Conservation (phyloP, 768 basidiomycete genomes). For the Pleurotus tuber-regium region DNA sequence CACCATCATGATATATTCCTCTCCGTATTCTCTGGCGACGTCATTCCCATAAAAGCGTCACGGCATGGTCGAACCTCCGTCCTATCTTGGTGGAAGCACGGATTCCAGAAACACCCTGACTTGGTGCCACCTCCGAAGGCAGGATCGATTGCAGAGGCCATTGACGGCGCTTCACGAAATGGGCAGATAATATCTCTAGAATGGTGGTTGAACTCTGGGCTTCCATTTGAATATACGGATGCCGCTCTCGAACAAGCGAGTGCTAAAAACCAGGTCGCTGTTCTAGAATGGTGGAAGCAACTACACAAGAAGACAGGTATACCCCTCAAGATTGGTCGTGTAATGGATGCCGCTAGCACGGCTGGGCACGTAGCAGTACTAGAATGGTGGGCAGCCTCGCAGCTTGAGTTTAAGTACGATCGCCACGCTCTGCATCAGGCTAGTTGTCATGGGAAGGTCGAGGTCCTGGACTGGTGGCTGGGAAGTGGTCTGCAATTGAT, state of each 20-base stretch:
- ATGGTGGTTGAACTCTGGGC: slow-evolving; percentile 76
- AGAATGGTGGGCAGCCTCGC: slow-evolving; percentile 84
- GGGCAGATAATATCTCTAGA: slow-evolving; percentile 74
- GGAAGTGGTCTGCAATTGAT: slow-evolving; percentile 72
- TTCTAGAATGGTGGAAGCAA: slow-evolving; percentile 83
- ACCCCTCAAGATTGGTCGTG: slow-evolving; percentile 77
- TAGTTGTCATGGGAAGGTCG: slow-evolving; percentile 75
- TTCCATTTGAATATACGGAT: slow-evolving; percentile 73
- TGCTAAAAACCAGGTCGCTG: slow-evolving; percentile 69
- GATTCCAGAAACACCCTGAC: slow-evolving; percentile 57
- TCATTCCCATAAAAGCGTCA: slow-evolving; percentile 78
- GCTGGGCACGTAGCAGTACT: slow-evolving; percentile 74
- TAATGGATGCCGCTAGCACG: slow-evolving; percentile 82
- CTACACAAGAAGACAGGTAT: slow-evolving; percentile 47
- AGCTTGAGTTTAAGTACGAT: slow-evolving; percentile 78
- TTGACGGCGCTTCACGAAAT: slow-evolving; percentile 77
- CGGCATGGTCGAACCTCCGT: slow-evolving; percentile 69
- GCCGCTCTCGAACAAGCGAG: slow-evolving; percentile 79
- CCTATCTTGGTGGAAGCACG: slow-evolving; percentile 81
- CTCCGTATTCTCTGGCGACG: slow-evolving; percentile 58
- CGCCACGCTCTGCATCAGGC: slow-evolving; percentile 74
- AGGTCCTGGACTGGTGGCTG: slow-evolving; percentile 83
- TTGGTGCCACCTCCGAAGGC: slow-evolving; percentile 54
- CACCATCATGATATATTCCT: slow-evolving; percentile 65
- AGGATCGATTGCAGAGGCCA: slow-evolving; percentile 59